Conservation (phyloP, 2,329 filamentous ascomycete species). For the Paraconiothyrium brasiliense region DNA sequence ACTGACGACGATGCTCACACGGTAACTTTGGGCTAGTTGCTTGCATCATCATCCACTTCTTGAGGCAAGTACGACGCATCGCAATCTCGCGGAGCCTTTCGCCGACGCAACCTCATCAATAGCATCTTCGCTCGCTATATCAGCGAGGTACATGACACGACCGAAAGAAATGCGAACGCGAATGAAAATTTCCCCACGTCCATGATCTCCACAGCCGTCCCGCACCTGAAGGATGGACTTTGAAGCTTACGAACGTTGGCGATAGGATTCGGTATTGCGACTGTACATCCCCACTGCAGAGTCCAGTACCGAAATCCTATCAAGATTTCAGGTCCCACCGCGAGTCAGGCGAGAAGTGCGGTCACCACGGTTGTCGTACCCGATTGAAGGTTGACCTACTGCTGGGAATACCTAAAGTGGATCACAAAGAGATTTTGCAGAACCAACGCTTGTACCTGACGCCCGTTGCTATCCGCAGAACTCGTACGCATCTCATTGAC, state of each 20-base stretch:
- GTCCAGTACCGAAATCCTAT: too few relatives aligned
- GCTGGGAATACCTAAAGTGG: not conserved
- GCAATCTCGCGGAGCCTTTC: slow-evolving; percentile 18
- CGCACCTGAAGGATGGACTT: slow-evolving; percentile 28
- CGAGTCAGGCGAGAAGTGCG: slow-evolving; percentile 12
- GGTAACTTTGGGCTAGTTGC: slow-evolving; percentile 7
- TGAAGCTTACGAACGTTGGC: slow-evolving; percentile 21
- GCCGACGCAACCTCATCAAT: slow-evolving; percentile 1
- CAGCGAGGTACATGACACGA: slow-evolving; percentile 10
- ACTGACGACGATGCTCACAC: slow-evolving; percentile 13
- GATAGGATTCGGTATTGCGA: slow-evolving; percentile 27
- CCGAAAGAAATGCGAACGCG: not conserved
- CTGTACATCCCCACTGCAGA: slow-evolving; percentile 13
- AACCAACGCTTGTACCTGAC: slow-evolving; percentile 13
- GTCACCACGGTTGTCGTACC: too few relatives aligned
- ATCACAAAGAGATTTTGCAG: not conserved
- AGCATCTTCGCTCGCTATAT: not conserved
- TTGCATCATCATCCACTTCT: slow-evolving; percentile 13
- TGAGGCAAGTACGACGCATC: slow-evolving; percentile 12
- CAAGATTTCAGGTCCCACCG: slow-evolving; percentile 14
- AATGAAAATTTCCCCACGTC: slow-evolving; percentile 16
- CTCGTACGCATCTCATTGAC: not conserved
- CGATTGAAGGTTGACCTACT: not conserved
- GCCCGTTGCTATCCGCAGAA: slow-evolving; percentile 6
- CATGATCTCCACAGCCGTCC: slow-evolving; percentile 29